These are phyloP conservation scores for Trichoderma breve DNA, from an alignment of 2,329 filamentous ascomycete genomes.

Conservation along the genomic window DNA sequence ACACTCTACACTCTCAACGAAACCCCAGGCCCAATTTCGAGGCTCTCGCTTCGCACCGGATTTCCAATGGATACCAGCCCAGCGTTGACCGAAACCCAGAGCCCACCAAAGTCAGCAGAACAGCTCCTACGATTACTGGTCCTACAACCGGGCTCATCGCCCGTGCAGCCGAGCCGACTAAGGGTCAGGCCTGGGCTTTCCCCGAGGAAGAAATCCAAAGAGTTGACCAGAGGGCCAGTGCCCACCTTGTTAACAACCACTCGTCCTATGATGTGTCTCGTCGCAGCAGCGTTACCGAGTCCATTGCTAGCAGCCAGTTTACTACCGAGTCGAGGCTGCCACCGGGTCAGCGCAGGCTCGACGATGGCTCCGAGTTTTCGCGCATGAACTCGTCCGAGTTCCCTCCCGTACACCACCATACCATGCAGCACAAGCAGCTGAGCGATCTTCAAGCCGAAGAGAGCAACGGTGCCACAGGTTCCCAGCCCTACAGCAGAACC, in stretches of 20 bases:
- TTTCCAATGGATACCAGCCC: constrained; percentile 65
- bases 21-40: constrained; percentile 56
- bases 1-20: constrained; percentile 65
- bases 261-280: constrained; percentile 59
- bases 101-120: constrained; percentile 53
- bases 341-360: constrained; percentile 67
- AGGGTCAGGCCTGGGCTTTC: constrained; percentile 82
- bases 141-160: constrained; percentile 63
- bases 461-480: constrained; percentile 47
- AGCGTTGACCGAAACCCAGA: constrained; percentile 58
- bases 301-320: constrained; percentile 75
- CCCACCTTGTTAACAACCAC: constrained; percentile 29
- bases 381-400: constrained; percentile 55
- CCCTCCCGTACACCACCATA: constrained; percentile 67
- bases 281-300: constrained; percentile 73
- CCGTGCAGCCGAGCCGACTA: constrained; percentile 73
- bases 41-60: constrained; percentile 53
- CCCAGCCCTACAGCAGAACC: constrained; percentile 77
- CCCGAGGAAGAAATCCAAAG: constrained; percentile 67
- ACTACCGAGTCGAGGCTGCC: constrained; percentile 72
- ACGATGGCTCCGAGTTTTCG: constrained; percentile 56
- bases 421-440: constrained; percentile 71
- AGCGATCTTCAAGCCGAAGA: constrained; percentile 64
- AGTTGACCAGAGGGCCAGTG: constrained; percentile 39
- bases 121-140: constrained; percentile 74